Base-by-base conservation (phyloP, 2,329 filamentous ascomycete species). In the Onygenales sp. region DNA sequence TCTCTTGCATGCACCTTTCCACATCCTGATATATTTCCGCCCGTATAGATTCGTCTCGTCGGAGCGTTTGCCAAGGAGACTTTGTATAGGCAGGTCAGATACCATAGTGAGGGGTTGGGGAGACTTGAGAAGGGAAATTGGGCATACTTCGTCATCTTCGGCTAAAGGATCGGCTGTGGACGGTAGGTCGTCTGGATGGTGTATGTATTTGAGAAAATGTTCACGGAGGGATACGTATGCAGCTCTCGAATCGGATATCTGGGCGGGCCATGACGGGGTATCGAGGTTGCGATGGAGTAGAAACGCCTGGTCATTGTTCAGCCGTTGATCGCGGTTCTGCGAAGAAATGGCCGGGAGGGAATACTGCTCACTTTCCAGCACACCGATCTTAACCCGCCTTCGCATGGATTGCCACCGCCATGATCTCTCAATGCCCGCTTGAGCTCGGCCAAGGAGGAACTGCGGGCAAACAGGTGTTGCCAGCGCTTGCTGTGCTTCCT, bases 1-100 rank as follows among this genome's bases (percentile, higher is more conserved):
- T 91, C 62, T 96, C 93, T 5, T 92, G 93, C 69, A 97, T 81
- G 65, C 85, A 88, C 58, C 93, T 81, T 61, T 93, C 87, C 14
- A 98, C 91, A 73, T 98, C 93, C 71, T 97, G 93, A 53, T 86
- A 81, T 53, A 98, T 97, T 69, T 98, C 93, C 49, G 84, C 83
- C 57, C 92, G 83, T 36, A 94, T 80, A 46, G 82, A 75, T 73
- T 96, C 89, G 69, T 98, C 92, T 61, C 85, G 81, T 45, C 89
- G 85, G 36, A 93, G 76, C n/a, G 84, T 84, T 66, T 88, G 85
- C 91, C 92, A 97, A 21, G 91, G 91, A 53, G 90, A 95, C 86
- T 95, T 76, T 61, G 59, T 67, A 69, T 60, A 61, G 63, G 75
- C 77, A 77, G 70, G 72, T 75, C 71, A 76, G 65, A 66, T 42